These are phyloP conservation scores for Sapria himalayana DNA, from an alignment of 345 rosid species.

Conservation along the genomic window DNA sequence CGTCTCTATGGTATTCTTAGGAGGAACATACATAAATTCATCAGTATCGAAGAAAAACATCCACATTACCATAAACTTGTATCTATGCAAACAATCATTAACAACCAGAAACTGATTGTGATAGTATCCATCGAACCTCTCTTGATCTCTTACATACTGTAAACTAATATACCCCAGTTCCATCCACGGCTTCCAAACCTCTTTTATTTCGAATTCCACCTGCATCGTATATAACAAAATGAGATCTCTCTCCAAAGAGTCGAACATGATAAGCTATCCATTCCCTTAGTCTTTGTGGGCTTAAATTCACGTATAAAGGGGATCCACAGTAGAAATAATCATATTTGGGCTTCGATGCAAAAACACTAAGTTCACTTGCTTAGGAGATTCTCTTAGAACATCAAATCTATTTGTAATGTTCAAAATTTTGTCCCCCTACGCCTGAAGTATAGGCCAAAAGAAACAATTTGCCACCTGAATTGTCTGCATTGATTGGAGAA, in stretches of 20 bases:
- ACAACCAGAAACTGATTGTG: conserved; percentile 91
- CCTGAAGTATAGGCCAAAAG: conserved; percentile 56
- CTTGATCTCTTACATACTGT: conserved; percentile 64
- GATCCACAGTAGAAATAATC: conserved; percentile 84
- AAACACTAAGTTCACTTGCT: conserved; percentile 20
- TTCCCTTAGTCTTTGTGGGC: conserved; percentile 68
- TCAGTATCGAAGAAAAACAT: conserved; percentile 86
- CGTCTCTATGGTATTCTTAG: conserved; percentile 27
- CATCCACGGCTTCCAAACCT: conserved; percentile 79
- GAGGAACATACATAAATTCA: conserved; percentile 46
- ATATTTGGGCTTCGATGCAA: conserved; percentile 30
- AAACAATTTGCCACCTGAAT: conserved; percentile 50
- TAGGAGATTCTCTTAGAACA: conserved; percentile 26
- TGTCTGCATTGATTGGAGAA: conserved; percentile 24
- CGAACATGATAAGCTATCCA: conserved; percentile 77
- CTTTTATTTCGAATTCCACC: conserved; percentile 69
- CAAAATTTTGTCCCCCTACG: conserved; percentile 32
- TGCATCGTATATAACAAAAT: conserved; percentile 75
- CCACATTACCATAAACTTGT: conserved; percentile 60
- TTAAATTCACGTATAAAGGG: conserved; percentile 46
- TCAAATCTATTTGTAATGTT: conserved; percentile 42
- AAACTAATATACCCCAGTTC: conserved; percentile 65
- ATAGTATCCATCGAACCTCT: conserved; percentile 82
- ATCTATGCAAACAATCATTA: conserved; percentile 72
- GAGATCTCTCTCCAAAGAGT: conserved; percentile 51